Percentiles rank a stretch among this genome's conserved stretches.
These are phyloP conservation scores for Fraxinus paxiana DNA, from an alignment of 305 asterid genomes.

Conservation along the genomic window DNA sequence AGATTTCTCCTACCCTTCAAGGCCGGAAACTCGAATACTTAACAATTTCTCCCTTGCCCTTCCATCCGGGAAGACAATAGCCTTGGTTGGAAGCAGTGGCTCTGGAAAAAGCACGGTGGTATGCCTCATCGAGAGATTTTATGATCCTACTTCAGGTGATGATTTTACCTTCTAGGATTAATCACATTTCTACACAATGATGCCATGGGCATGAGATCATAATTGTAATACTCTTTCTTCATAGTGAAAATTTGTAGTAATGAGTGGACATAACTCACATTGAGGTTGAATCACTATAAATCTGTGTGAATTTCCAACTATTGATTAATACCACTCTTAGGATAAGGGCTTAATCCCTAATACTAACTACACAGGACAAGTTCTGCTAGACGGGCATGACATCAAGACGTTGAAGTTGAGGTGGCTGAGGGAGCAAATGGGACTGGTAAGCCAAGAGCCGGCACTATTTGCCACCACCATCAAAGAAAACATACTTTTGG, in stretches of 20 bases:
- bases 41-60: slow-evolving; percentile 37
- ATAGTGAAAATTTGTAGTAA: background rate
- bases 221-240: background rate
- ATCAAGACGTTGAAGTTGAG: slow-evolving; percentile 66
- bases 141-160: slow-evolving; percentile 47
- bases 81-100: slow-evolving; percentile 58
- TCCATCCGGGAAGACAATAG: slow-evolving; percentile 53
- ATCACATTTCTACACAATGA: background rate
- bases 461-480: slow-evolving; percentile 89
- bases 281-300: background rate
- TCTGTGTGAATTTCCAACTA: background rate
- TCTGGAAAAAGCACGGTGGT: slow-evolving; percentile 59
- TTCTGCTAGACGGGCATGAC: slow-evolving; percentile 76
- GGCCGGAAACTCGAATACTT: slow-evolving; percentile 48
- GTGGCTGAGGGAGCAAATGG: slow-evolving; percentile 92
- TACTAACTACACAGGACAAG: slow-evolving; percentile 64
- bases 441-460: slow-evolving; percentile 98
- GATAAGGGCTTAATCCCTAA: background rate
- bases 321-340: background rate
- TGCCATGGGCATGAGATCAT: background rate
- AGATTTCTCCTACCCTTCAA: slow-evolving; percentile 47
- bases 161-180: background rate
- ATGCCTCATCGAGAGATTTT: slow-evolving; percentile 52
- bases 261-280: background rate
- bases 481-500: slow-evolving; percentile 84